These are phyloP conservation scores for Tricholoma sp. DNA, from an alignment of 768 basidiomycete genomes.

Conservation along the genomic window DNA sequence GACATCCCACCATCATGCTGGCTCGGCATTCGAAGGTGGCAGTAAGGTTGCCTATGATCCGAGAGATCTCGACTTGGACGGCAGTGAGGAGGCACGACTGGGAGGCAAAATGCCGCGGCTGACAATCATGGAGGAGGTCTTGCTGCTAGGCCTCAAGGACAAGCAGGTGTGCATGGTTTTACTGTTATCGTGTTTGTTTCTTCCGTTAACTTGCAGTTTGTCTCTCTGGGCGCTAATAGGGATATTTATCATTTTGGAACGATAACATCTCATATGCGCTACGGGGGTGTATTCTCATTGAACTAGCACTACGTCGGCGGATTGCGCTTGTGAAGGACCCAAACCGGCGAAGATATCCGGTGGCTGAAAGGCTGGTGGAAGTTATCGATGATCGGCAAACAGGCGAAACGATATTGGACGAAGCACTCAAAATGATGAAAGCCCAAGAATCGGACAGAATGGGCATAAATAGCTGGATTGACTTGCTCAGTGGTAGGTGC, in stretches of 20 bases:
- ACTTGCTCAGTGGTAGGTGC: constrained; percentile 83
- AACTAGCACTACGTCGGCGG: constrained; percentile 90
- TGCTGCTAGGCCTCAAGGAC: constrained; percentile 92
- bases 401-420: constrained; percentile 94
- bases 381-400: constrained; percentile 91
- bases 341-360: constrained; percentile 62
- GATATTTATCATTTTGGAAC: constrained; percentile 99
- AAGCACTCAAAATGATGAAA: constrained; percentile 96
- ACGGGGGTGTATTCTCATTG: constrained; percentile 96
- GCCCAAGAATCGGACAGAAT: constrained; percentile 66
- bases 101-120: constrained; percentile 77
- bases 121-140: constrained; percentile 96
- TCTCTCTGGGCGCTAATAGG: constrained; percentile 28
- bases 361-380: constrained; percentile 83
- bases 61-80: constrained; percentile 72
- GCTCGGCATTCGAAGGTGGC: constrained; percentile 82
- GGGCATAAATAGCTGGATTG: constrained; percentile 90
- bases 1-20: constrained; percentile 60
- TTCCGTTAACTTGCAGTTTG: constrained; percentile 1
- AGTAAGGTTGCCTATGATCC: constrained; percentile 92
- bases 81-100: constrained; percentile 52
- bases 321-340: constrained; percentile 90
- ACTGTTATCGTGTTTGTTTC: not conserved
- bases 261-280: constrained; percentile 99
- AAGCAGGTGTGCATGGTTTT: constrained; percentile 63